Conservation (phyloP, 305 asterid genomes). For the Solanum hybrid region DNA sequence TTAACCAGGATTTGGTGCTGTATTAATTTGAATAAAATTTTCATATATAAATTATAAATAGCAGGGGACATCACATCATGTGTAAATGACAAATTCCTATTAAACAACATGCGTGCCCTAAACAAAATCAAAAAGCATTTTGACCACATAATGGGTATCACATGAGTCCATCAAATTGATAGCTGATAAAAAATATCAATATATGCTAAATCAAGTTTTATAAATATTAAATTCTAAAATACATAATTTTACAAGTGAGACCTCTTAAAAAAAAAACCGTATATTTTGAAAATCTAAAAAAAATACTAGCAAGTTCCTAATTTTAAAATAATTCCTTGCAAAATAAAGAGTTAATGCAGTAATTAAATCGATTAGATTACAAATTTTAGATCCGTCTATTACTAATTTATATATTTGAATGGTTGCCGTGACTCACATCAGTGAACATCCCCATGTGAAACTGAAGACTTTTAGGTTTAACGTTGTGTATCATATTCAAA, state of each 20-base stretch:
- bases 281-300: neutral
- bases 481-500: neutral
- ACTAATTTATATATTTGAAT: neutral
- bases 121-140: neutral
- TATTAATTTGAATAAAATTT: neutral
- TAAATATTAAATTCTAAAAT: neutral
- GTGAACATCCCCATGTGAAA: neutral
- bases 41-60: too few relatives aligned
- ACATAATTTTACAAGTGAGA: neutral
- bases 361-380: neutral
- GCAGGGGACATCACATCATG: neutral
- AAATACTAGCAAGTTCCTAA: neutral
- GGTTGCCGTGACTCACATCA: neutral
- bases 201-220: neutral
- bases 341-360: neutral
- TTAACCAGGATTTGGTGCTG: neutral
- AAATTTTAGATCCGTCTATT: neutral
- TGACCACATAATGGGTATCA: neutral
- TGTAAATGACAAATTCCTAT: neutral
- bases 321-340: neutral
- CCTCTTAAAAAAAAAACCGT: neutral
- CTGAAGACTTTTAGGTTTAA: neutral
- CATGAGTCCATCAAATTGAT: neutral
- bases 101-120: neutral
- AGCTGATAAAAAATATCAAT: neutral